Evolutionary conservation across 148 eudicot genomes (phyloP).

Genomic region (Camellia japonica): DNA sequence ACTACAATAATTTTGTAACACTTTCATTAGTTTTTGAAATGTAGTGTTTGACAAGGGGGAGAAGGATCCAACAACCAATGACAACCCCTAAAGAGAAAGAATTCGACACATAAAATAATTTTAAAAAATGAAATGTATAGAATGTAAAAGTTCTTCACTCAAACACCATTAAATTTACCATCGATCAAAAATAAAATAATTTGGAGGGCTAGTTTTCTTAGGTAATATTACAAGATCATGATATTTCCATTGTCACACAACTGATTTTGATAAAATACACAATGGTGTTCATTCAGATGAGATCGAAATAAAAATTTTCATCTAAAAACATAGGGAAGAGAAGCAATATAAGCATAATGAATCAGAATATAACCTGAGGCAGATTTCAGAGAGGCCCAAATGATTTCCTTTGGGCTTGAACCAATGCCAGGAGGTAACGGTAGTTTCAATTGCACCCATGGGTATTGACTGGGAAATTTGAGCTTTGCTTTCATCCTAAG

Average conservation of each 20-base stretch:
- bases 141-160: not conserved
- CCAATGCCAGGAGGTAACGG: constrained; percentile 79
- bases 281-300: not conserved
- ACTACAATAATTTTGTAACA: no score
- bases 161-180: not conserved
- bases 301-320: not conserved
- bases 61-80: no score
- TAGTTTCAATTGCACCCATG: constrained; percentile 85
- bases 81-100: no score
- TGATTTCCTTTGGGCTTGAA: constrained; percentile 89
- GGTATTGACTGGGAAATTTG: constrained; percentile 66
- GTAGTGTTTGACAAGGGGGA: no score
- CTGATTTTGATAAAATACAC: not conserved
- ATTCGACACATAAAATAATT: no score
- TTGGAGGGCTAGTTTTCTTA: not conserved
- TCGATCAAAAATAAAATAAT: not conserved
- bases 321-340: not conserved
- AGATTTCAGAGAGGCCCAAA: constrained; percentile 50
- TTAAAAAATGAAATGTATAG: no score
- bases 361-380: constrained; percentile 50
- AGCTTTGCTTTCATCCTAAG: constrained; percentile 92
- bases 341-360: not conserved
- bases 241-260: not conserved
- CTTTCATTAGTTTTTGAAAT: no score
- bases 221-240: constrained; percentile 4